Evolutionary conservation across 2,329 filamentous ascomycete genomes (phyloP), one percentile per base, ranked within the genome.

Genomic region (Neonectria magnoliae): DNA sequence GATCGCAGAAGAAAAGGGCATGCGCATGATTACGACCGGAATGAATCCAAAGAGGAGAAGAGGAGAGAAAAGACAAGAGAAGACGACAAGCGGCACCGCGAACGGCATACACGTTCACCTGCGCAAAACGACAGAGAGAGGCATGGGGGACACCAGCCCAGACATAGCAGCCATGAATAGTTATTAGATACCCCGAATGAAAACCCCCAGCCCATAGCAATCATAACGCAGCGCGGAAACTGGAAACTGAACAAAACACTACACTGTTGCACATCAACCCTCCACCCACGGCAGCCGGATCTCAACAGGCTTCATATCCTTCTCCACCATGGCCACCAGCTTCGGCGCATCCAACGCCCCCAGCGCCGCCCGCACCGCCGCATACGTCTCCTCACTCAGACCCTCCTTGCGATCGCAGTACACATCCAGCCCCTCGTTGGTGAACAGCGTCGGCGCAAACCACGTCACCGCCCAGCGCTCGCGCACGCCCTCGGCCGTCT

Each of bases 371-470:
- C 86, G 83, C 65, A 95, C 87, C 27, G 76, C 82, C 54, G 78
- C 80, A 42, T 89, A 83, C 57, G 88, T 87, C 75, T 81, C 84
- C 61, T 85, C 80, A 59, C 83, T 85, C 67, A 93, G 68, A 0
- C 91, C 91, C 66, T 84, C 85, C 56, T 80, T 84, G 16, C 85
- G 82, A 70, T 91, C 84, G 50, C 88, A 89, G 77, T 95, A 96
- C 10, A 97, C 79, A 79, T 97, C 93, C 31, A 97, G 74, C 0
- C 93, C 93, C 61, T 93, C 92, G 67, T 91, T 91, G 7, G 93
- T 96, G 71, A 97, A 97, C 48, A 94, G 71, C 25, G 92, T 97
- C 74, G 92, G 90, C 67, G 90, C 90, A 78, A 97, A 97, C 84
- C 91, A 95, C 5, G 92, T 97, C 14, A 97, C 92, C 1, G 87